A percentile compares a stretch with the other conserved stretches of the same genome.
phyloP scores from a whole-genome alignment of 352 stramenopile species.

The Globisporangium paddicum region DNA sequence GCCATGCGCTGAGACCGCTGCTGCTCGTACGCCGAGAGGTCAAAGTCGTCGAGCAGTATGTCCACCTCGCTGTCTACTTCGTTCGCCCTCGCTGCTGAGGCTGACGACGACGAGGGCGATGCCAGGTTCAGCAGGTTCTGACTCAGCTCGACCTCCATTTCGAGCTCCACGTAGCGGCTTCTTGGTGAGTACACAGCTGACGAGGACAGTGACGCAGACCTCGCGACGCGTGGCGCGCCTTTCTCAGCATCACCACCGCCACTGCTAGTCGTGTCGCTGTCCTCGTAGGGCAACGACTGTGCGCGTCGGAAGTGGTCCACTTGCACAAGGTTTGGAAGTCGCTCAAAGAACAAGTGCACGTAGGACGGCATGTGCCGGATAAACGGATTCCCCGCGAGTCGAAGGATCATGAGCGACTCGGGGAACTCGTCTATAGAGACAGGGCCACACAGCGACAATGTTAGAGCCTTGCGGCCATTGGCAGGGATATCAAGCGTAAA shows the following conservation, averaged over 20 bases:
- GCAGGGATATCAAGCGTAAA: neutral
- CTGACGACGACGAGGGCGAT: neutral
- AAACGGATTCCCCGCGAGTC: constrained; percentile 56
- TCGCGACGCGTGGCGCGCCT: neutral
- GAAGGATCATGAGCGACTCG: constrained; percentile 43
- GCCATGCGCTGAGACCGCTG: constrained; percentile 34
- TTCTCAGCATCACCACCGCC: neutral
- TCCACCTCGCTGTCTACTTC: constrained; percentile 16
- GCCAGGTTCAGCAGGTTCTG: constrained; percentile 19
- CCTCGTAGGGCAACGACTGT: neutral
- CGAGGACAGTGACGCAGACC: neutral
- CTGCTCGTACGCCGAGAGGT: constrained; percentile 36
- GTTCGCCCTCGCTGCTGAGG: neutral
- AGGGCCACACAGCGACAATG: neutral
- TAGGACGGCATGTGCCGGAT: constrained; percentile 49
- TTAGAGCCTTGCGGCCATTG: neutral
- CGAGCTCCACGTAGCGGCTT: constrained; percentile 29
- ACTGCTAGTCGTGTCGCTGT: neutral
- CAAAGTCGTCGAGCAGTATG: constrained; percentile 13
- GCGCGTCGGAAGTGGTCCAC: constrained; percentile 48
- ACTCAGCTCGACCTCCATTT: constrained; percentile 29
- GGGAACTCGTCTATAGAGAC: constrained; percentile 37
- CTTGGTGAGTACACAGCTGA: constrained; percentile 19
- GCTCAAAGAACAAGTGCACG: constrained; percentile 53
- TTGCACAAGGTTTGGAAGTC: constrained; percentile 52